phyloP scores from a whole-genome alignment of 305 asterid species.

The Plantago rigida region DNA sequence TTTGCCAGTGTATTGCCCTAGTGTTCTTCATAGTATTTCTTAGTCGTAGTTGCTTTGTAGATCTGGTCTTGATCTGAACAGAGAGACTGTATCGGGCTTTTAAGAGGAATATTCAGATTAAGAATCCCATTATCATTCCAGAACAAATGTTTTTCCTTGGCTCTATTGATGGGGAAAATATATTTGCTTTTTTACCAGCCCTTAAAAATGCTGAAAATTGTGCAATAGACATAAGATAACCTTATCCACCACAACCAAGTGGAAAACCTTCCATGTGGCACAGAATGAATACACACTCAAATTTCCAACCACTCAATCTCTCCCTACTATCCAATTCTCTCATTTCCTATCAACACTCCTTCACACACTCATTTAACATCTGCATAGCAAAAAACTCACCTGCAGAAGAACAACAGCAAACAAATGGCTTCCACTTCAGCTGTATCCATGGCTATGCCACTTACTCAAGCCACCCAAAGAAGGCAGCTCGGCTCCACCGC shows the following conservation, averaged over 20 bases:
- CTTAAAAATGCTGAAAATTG: too few species aligned
- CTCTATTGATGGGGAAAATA: too few species aligned
- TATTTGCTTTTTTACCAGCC: too few species aligned
- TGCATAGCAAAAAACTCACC: slow-evolving; percentile 4
- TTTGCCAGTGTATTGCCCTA: too few species aligned
- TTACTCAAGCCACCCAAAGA: slow-evolving; percentile 40
- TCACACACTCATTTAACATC: slow-evolving; percentile 18
- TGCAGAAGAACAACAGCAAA: slow-evolving; percentile 1
- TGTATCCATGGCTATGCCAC: slow-evolving; percentile 54
- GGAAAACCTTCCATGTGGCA: slow-evolving; percentile 52
- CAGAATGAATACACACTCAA: slow-evolving; percentile 24
- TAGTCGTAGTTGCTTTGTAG: too few species aligned
- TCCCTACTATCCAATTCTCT: slow-evolving; percentile 21
- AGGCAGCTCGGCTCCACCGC: slow-evolving; percentile 32
- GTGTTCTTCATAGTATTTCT: too few species aligned
- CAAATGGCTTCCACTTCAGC: slow-evolving; percentile 69
- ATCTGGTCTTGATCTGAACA: too few species aligned
- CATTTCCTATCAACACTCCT: slow-evolving; percentile 23
- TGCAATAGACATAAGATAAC: slow-evolving; percentile 32
- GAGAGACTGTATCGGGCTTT: too few species aligned
- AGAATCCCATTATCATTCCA: too few species aligned
- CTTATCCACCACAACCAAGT: slow-evolving; percentile 47
- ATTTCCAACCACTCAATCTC: slow-evolving; percentile 51
- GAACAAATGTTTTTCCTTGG: too few species aligned
- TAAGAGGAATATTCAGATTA: too few species aligned